Evolutionary conservation across 2,329 filamentous ascomycete species (phyloP).

Genomic region (Spiromastix sp.): DNA sequence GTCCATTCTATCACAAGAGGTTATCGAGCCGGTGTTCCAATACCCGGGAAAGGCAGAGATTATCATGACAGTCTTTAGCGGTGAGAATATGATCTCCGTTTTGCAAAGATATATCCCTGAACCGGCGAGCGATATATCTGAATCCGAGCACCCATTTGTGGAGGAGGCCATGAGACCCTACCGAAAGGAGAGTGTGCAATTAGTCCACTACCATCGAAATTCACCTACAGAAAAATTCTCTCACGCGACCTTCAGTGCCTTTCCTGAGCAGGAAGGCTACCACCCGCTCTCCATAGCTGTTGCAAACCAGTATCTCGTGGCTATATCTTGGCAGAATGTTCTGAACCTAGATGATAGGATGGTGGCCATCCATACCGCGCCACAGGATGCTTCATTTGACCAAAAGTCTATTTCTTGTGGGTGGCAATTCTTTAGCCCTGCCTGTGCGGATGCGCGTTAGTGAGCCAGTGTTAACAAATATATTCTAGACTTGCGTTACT

Average conservation of each 20-base stretch:
- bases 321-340: conserved; percentile 11
- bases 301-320: conserved; percentile 1
- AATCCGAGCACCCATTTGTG: conserved; percentile 22
- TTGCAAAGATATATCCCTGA: conserved; percentile 23
- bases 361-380: conserved; percentile 4
- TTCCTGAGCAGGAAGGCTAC: conserved; percentile 4
- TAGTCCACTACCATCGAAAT: conserved; percentile 18
- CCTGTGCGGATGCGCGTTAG: no score
- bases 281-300: conserved; percentile 8
- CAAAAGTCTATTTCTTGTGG: no score
- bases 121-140: conserved; percentile 10
- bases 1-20: conserved; percentile 9
- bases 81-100: conserved; percentile 17
- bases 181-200: conserved; percentile 14
- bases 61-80: conserved; percentile 21
- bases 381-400: not conserved
- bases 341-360: not conserved
- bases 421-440: no score
- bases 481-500: conserved; percentile 4
- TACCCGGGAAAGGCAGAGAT: conserved; percentile 21
- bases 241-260: conserved; percentile 6
- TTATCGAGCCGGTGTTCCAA: conserved; percentile 15
- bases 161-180: conserved; percentile 20
- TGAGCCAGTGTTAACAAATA: no score
- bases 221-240: not conserved